Base-by-base conservation (phyloP, 2,329 filamentous ascomycete species). In the Clarireedia hainanense region DNA sequence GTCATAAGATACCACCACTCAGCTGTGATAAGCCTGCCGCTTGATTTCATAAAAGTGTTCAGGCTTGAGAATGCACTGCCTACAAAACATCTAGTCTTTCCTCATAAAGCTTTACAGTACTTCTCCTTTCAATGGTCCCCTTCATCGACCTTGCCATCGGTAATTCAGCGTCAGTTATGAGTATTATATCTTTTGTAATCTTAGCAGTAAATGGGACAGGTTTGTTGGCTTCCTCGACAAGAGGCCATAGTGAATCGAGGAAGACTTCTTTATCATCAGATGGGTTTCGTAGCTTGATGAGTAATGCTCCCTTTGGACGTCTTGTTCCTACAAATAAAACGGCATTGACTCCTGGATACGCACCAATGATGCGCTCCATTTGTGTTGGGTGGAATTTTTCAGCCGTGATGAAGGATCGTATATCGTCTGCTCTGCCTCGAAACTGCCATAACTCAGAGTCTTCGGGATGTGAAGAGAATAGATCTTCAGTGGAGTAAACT, bases 161-260 rank as follows among this genome's bases (percentile, higher is more conserved):
- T 30, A 39, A 60, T 9, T 55, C 52, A 24, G 45, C n/a, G 23
- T 14, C 17, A 2, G 36, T 45, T 37, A 64, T 55, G 26, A 63
- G 12, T 24, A 64, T 37, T 37, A 59, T 51, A 6, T 53, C 17
- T 37, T 42, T 57, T 15, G 10, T 6, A 48, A 64, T 39, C 37
- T 60, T 52, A 4, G 58, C 61, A 54, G 57, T 57, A 23, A 57
- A 60, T 2, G 62, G 60, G 4, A 64, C 50, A 20, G 42, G 12
- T 4, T 4, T 14, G 56, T 63, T 63, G 1, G 54, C 61, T 9
- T 36, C 42, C n/a, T 61, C 59, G 4, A 64, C 30, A 17, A 17
- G 49, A 9, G 12, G 14, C 60, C 60, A 63, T 17, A 63, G 27
- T 9, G 17, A 47, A 5, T 54, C 42, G 5, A 60, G 14, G 24